Conservation (phyloP, 148 eudicot genomes). For the Heliosperma pusillum region DNA sequence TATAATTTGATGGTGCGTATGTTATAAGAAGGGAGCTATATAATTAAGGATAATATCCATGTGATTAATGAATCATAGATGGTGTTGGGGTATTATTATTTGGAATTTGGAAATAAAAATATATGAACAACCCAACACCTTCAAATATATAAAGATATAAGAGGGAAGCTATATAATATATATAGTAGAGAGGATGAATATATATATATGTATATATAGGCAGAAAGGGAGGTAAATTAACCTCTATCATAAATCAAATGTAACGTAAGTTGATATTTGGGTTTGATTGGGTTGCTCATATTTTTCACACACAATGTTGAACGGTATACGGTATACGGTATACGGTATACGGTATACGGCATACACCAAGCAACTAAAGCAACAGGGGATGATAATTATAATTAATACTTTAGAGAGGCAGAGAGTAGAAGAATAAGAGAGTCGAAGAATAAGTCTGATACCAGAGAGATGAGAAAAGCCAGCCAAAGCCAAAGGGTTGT, state of each 20-base stretch:
- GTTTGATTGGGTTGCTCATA: conserved; percentile 22
- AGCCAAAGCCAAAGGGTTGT: too few species aligned
- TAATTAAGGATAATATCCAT: neutral
- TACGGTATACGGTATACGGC: too few species aligned
- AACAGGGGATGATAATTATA: neutral
- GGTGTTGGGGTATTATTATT: too few species aligned
- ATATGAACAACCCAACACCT: neutral
- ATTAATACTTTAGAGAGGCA: neutral
- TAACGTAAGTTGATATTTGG: neutral
- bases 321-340: too few species aligned
- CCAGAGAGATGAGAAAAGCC: too few species aligned
- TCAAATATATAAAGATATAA: too few species aligned
- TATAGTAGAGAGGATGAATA: neutral
- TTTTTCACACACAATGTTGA: conserved; percentile 1
- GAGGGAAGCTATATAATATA: neutral
- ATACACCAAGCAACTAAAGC: too few species aligned
- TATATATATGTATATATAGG: neutral
- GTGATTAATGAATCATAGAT: neutral
- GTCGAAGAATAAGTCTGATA: neutral
- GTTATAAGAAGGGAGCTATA: neutral
- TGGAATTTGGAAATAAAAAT: too few species aligned
- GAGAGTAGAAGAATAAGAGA: neutral
- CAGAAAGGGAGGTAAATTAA: neutral
- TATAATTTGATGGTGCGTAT: neutral
- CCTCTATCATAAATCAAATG: conserved; percentile 17